Evolutionary conservation across 208 protist genomes (phyloP).

Genomic region (Leishmania aethiopica): DNA sequence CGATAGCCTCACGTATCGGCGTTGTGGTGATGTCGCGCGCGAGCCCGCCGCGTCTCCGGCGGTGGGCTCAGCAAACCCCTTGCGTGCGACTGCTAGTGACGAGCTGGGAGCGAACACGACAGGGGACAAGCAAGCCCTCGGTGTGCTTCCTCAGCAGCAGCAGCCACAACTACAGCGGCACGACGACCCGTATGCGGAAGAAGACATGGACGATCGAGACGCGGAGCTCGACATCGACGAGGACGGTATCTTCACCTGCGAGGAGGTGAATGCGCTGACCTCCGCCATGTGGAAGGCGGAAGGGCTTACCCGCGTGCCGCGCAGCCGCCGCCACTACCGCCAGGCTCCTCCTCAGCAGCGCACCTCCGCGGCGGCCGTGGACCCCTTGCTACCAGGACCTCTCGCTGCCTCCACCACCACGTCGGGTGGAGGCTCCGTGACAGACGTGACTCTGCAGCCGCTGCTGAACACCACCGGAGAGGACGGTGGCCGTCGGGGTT

Average conservation of each 20-base stretch:
- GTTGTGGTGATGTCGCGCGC: not conserved
- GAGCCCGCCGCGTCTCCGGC: not conserved
- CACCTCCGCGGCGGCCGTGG: not conserved
- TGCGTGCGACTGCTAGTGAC: not conserved
- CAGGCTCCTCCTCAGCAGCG: not conserved
- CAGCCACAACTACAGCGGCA: not conserved
- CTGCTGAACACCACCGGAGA: not conserved
- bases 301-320: slow-evolving; percentile 23
- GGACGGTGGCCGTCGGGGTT: not conserved
- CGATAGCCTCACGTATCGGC: not conserved
- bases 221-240: not conserved
- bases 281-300: slow-evolving; percentile 36
- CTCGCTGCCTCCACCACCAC: not conserved
- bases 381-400: not conserved
- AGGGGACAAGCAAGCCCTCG: not conserved
- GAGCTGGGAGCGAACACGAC: not conserved
- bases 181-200: not conserved
- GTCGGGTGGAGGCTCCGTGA: not conserved
- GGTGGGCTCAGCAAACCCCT: not conserved
- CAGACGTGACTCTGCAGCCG: not conserved
- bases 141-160: not conserved
- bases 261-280: slow-evolving; percentile 24
- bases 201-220: slow-evolving; percentile 4
- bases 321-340: not conserved
- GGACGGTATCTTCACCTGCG: slow-evolving; percentile 21